Percentiles rank a stretch among this genome's conserved stretches.
These are phyloP conservation scores for Cercospora sp. DNA, from an alignment of 2,329 filamentous ascomycete genomes.

Conservation along the genomic window DNA sequence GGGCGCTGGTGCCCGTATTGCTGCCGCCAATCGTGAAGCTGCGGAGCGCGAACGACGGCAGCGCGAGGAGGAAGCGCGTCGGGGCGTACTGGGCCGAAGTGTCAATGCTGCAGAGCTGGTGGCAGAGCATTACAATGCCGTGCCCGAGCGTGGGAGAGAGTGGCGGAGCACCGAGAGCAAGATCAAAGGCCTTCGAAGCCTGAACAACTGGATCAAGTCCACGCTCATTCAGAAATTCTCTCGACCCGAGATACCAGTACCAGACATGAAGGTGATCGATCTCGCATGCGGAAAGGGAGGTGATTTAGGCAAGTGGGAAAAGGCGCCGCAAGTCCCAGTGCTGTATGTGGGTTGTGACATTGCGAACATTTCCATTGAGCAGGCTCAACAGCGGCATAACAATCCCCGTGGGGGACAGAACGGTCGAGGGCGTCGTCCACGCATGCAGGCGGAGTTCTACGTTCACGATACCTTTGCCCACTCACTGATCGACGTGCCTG, in stretches of 20 bases:
- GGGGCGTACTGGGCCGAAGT: constrained; percentile 26
- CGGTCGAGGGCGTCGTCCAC: constrained; percentile 46
- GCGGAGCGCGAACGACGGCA: constrained; percentile 57
- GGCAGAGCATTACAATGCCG: constrained; percentile 90
- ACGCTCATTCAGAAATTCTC: constrained; percentile 96
- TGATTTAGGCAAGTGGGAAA: constrained; percentile 93
- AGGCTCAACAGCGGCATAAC: constrained; percentile 80
- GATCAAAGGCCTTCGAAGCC: constrained; percentile 89
- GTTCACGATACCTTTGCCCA: constrained; percentile 92
- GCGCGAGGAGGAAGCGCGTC: constrained; percentile 46
- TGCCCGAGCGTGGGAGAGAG: constrained; percentile 87
- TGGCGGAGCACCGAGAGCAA: constrained; percentile 93
- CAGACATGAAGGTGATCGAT: constrained; percentile 78
- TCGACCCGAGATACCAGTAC: constrained; percentile 45
- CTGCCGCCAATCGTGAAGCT: constrained; percentile 65
- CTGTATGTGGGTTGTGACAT: constrained; percentile 94
- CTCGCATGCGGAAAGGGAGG: constrained; percentile 97
- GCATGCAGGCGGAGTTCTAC: constrained; percentile 76
- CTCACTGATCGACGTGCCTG: constrained; percentile 75
- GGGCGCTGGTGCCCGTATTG: constrained; percentile 57
- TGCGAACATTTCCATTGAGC: constrained; percentile 86
- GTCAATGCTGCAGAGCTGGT: constrained; percentile 65
- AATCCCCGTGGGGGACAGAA: constrained; percentile 40
- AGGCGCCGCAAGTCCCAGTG: constrained; percentile 84
- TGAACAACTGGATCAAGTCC: constrained; percentile 99